Evolutionary conservation across 2,329 filamentous ascomycete genomes (phyloP), one percentile per base, ranked within the genome.

Genomic region (Botrytis byssoidea): DNA sequence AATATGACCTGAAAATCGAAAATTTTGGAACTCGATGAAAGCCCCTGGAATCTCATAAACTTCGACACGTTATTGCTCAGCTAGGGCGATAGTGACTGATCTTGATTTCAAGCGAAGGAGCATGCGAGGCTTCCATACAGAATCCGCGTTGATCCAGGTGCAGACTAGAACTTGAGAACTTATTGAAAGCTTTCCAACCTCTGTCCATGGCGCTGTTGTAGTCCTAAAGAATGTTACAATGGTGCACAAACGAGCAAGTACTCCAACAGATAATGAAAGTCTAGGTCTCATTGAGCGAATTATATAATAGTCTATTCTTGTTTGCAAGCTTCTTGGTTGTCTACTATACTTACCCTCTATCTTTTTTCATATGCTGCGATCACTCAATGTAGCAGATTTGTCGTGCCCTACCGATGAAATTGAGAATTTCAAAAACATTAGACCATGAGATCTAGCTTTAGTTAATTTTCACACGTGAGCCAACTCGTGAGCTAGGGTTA

Each of bases 241-340:
- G 10, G 8, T 48, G 16, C 20, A 48, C 3, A 48, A 48, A 3
- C 0, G 20, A 48, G 44, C 9, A 25, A 0, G 4, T 0, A 22
- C 8, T 10, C 3, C 8, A 48, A 48, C 3, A 48, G 46, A 0
- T 48, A 1, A 25, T 25, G 44, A 48, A 48, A 8, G 9, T 3
- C 20, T 48, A 4, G 20, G 6, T 10, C 20, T 48, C 20, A 1
- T 25, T 6, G 46, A 22, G 8, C 2, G 3, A 25, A 25, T 8
- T 10, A 10, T 0, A 4, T 46, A 0, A 3, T 20, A 46, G 20
- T 48, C 10, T 4, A 10, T 22, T 48, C 9, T 22, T 25, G 9
- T 48, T 48, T 4, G 46, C 20, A 48, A n/a, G 12, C 0, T 51
- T 14, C 25, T 6, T n/a, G 12, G 3, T 51, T 2, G 4, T 51